Percentiles rank a stretch among this genome's conserved stretches.
phyloP scores from a whole-genome alignment of 192 early-diverging fungal genomes.

The Chytriomyces sp. region DNA sequence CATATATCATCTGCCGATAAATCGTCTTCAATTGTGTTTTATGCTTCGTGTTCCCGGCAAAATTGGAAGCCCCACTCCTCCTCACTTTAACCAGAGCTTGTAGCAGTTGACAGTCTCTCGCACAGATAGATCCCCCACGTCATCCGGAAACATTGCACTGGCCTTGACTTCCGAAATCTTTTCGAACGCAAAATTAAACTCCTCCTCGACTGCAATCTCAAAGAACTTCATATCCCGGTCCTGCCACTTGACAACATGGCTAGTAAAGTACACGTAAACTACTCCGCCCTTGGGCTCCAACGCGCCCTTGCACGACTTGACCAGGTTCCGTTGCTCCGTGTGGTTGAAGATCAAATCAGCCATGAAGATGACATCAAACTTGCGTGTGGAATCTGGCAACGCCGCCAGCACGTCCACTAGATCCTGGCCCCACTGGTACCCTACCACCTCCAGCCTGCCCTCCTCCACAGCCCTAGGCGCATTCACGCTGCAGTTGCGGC shows the following conservation, averaged over 20 bases:
- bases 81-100: constrained; percentile 49
- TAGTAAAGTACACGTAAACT: constrained; percentile 79
- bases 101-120: constrained; percentile 82
- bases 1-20: too few species aligned
- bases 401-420: constrained; percentile 40
- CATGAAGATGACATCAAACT: constrained; percentile 81
- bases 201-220: constrained; percentile 65
- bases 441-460: constrained; percentile 8
- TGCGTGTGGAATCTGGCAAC: constrained; percentile 18
- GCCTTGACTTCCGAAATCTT: constrained; percentile 70
- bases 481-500: constrained; percentile 64
- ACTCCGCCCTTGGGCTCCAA: constrained; percentile 52
- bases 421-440: constrained; percentile 74
- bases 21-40: too few species aligned
- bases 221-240: constrained; percentile 84
- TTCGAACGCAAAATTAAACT: constrained; percentile 68
- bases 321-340: constrained; percentile 76
- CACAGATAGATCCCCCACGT: constrained; percentile 75
- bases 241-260: constrained; percentile 80
- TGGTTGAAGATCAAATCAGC: constrained; percentile 87
- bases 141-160: constrained; percentile 85
- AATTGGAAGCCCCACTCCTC: too few species aligned
- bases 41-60: too few species aligned
- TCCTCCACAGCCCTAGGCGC: constrained; percentile 30
- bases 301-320: constrained; percentile 67